Evolutionary conservation across 2,329 filamentous ascomycete genomes (phyloP).

Genomic region (Aspergillus sp.): DNA sequence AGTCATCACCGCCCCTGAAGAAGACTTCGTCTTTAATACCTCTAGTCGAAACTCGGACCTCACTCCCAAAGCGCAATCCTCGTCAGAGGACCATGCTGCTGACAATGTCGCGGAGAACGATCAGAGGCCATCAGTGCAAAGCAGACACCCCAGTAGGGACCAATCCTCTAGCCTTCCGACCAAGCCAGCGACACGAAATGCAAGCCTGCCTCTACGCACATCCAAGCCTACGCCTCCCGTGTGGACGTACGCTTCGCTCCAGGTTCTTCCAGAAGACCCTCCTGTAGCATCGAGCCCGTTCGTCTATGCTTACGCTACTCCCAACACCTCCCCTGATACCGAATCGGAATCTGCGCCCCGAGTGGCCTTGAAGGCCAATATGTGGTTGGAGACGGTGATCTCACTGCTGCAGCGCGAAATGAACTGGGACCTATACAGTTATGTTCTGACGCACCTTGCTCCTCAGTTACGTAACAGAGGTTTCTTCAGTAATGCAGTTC

Average conservation of each 20-base stretch:
- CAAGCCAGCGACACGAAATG: constrained; percentile 31
- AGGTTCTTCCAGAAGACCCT: constrained; percentile 54
- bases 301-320: constrained; percentile 48
- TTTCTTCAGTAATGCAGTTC: constrained; percentile 71
- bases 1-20: constrained; percentile 67
- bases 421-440: constrained; percentile 93
- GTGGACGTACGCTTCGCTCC: constrained; percentile 57
- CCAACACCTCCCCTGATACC: constrained; percentile 28
- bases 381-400: constrained; percentile 76
- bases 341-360: constrained; percentile 28
- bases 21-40: constrained; percentile 67
- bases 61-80: constrained; percentile 41
- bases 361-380: constrained; percentile 57
- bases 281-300: constrained; percentile 48
- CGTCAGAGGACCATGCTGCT: constrained; percentile 39
- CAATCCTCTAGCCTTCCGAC: constrained; percentile 25
- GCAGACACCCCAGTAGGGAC: constrained; percentile 32
- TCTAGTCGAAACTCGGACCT: constrained; percentile 63
- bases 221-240: constrained; percentile 44
- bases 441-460: constrained; percentile 78
- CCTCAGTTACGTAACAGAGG: constrained; percentile 88
- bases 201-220: constrained; percentile 29
- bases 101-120: constrained; percentile 37
- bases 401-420: constrained; percentile 70
- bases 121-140: constrained; percentile 26